Conservation (phyloP, 2,329 filamentous ascomycete genomes). For the Neofusicoccum sp. region DNA sequence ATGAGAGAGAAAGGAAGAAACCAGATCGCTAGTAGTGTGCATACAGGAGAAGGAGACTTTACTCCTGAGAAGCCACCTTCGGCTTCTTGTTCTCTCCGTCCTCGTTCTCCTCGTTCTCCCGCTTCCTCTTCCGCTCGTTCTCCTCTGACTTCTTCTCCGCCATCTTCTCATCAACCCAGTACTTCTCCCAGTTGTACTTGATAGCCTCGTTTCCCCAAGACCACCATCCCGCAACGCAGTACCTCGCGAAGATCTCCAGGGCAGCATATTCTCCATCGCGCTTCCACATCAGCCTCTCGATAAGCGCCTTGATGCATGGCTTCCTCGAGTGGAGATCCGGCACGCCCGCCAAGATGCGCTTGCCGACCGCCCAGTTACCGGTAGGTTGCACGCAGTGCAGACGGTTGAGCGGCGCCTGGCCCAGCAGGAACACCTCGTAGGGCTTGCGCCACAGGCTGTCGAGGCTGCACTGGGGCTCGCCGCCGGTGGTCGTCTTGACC, state of each 20-base stretch:
- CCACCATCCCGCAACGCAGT: constrained; percentile 76
- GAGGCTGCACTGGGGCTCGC: constrained; percentile 65
- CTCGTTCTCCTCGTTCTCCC: neutral
- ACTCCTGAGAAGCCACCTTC: neutral
- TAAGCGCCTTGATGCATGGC: constrained; percentile 66
- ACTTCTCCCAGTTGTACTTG: constrained; percentile 64
- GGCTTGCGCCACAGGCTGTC: constrained; percentile 70
- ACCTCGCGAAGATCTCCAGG: constrained; percentile 77
- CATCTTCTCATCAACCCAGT: constrained; percentile 43
- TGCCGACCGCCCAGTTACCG: constrained; percentile 34
- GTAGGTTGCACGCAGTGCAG: neutral
- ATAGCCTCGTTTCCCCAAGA: constrained; percentile 76
- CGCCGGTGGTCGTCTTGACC: constrained; percentile 70
- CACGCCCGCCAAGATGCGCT: constrained; percentile 67
- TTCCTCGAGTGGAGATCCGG: constrained; percentile 80
- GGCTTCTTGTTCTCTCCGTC: neutral
- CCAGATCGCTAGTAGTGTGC: too few relatives aligned
- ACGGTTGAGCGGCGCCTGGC: constrained; percentile 34
- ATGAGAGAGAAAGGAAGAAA: too few relatives aligned
- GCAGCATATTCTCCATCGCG: constrained; percentile 52
- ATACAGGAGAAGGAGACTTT: neutral
- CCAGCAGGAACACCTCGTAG: constrained; percentile 68
- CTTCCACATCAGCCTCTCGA: constrained; percentile 54
- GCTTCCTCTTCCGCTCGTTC: neutral
- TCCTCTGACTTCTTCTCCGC: neutral